phyloP scores from a whole-genome alignment of 73 alveolate species.

The Tetrahymena borealis region DNA sequence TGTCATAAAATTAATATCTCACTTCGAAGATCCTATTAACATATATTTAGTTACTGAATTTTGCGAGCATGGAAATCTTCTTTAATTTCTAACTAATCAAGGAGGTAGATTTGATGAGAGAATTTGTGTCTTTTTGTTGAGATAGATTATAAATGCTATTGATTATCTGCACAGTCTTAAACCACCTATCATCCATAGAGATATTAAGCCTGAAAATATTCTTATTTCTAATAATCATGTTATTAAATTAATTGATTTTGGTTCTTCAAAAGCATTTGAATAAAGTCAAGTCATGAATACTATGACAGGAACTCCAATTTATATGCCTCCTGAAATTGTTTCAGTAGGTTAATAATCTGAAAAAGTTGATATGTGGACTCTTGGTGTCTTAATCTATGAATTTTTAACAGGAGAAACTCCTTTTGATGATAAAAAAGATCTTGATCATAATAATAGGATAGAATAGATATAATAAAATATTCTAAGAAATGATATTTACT shows the following conservation, averaged over 20 bases:
- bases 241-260: constrained; percentile 86
- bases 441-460: constrained; percentile 3
- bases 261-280: constrained; percentile 73
- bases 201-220: constrained; percentile 86
- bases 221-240: constrained; percentile 67
- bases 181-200: constrained; percentile 87
- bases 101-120: constrained; percentile 69
- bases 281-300: constrained; percentile 55
- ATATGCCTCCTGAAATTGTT: constrained; percentile 87
- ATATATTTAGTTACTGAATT: background rate
- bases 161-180: constrained; percentile 75
- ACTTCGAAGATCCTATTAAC: background rate
- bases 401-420: constrained; percentile 87
- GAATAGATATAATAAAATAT: background rate
- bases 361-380: constrained; percentile 80
- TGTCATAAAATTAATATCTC: background rate
- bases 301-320: constrained; percentile 80
- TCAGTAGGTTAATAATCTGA: constrained; percentile 67
- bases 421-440: constrained; percentile 48
- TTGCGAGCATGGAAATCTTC: background rate
- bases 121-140: constrained; percentile 61
- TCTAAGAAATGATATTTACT: constrained; percentile 4
- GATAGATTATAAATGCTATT: constrained; percentile 76
- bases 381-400: constrained; percentile 87
- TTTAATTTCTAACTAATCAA: background rate